Evolutionary conservation across 208 protist species (phyloP), one percentile per base, ranked within the genome.

Genomic region (Trypanosoma platydactyli): DNA sequence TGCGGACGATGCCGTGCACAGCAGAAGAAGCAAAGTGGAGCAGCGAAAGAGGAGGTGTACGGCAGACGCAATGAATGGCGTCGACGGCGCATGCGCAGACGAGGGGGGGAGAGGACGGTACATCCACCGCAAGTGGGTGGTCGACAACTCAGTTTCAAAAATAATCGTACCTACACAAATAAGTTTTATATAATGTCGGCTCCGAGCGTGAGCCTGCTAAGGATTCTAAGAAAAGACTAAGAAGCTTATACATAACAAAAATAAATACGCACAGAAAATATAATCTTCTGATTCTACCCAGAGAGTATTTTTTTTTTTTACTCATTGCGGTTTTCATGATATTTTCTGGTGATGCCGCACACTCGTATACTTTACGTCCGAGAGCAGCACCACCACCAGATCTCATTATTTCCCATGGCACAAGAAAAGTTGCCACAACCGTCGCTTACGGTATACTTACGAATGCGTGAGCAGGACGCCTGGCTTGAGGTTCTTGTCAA

Each of bases 391-490:
- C n/a, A n/a, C n/a, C n/a, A n/a, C n/a, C n/a, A n/a, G n/a, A n/a
- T n/a, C n/a, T n/a, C n/a, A n/a, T n/a, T n/a, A n/a, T n/a, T n/a
- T n/a, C n/a, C n/a, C n/a, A n/a, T n/a, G n/a, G n/a, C n/a, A n/a
- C n/a, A n/a, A n/a, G n/a, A n/a, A n/a, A n/a, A n/a, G n/a, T n/a
- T n/a, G n/a, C n/a, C n/a, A n/a, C n/a, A n/a, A n/a, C n/a, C n/a
- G n/a, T n/a, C n/a, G n/a, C n/a, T n/a, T n/a, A n/a, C n/a, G n/a
- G 61, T 7, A 20, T 18, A 7, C 38, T 68, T 94, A 94, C 38
- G 67, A 67, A 76, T 89, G 81, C 1, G 89, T 89, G 55, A 94
- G 62, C 45, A 77, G 64, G 40, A 94, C 72, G 27, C 89, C 89
- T 18, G 76, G 38, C 73, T 81, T 85, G 54, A 81, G 54, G 51